Evolutionary conservation across 1,284 basidiomycete genomes (phyloP).

Genomic region (Ustilago esculenta): DNA sequence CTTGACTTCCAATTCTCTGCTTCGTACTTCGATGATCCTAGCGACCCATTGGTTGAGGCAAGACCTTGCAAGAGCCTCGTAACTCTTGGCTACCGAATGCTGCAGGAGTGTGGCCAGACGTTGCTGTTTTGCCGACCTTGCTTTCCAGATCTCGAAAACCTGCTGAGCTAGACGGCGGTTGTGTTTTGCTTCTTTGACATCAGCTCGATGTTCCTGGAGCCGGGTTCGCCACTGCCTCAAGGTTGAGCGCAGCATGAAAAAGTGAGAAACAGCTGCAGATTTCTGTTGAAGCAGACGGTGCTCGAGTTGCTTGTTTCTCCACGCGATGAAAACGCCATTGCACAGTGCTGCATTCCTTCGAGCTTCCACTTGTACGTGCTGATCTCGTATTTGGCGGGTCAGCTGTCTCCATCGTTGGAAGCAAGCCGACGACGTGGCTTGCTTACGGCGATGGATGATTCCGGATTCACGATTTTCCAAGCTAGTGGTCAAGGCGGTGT

Average conservation of each 20-base stretch:
- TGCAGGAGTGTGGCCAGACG: slow-evolving; percentile 11
- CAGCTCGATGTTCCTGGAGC: slow-evolving; percentile 16
- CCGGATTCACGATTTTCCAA: slow-evolving; percentile 36
- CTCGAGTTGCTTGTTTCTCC: slow-evolving; percentile 19
- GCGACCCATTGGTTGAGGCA: slow-evolving; percentile 38
- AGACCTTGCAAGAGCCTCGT: slow-evolving; percentile 4
- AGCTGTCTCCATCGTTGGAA: slow-evolving; percentile 19
- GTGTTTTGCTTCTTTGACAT: slow-evolving; percentile 9
- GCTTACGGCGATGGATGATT: slow-evolving; percentile 2
- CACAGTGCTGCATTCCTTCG: slow-evolving; percentile 6
- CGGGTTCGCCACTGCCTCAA: slow-evolving; percentile 21
- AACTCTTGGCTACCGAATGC: slow-evolving; percentile 5
- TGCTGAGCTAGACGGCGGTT: slow-evolving; percentile 18
- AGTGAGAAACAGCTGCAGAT: slow-evolving; percentile 12
- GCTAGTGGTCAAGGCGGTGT: slow-evolving; percentile 14
- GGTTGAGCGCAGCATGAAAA: slow-evolving; percentile 13
- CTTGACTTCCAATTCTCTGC: slow-evolving; percentile 30
- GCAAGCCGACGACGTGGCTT: neutral
- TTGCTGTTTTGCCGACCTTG: slow-evolving; percentile 21
- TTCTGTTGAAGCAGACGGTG: slow-evolving; percentile 14
- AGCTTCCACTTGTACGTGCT: slow-evolving; percentile 6
- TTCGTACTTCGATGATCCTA: slow-evolving; percentile 43
- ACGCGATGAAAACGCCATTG: slow-evolving; percentile 13
- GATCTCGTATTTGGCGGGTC: neutral
- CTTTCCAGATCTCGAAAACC: slow-evolving; percentile 39